Evolutionary conservation across 225 moss, liverwort and hornwort genomes (phyloP).

Genomic region (Polytrichum commune): DNA sequence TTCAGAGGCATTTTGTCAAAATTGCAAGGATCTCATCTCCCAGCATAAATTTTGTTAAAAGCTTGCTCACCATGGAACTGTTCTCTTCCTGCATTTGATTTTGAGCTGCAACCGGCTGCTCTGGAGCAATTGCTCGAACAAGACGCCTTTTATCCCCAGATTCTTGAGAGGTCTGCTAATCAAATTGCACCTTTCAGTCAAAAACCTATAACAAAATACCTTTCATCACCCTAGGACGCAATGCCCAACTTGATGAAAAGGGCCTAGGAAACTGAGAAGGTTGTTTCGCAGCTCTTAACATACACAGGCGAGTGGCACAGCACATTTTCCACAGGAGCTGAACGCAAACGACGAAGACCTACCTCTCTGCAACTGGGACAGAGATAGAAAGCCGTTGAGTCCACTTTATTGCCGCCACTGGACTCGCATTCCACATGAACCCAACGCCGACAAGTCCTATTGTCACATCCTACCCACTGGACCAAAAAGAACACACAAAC

Average conservation of each 20-base stretch:
- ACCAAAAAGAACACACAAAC: no score
- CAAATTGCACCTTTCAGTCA: no score
- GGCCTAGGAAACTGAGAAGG: no score
- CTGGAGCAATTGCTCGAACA: constrained; percentile 67
- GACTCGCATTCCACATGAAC: constrained; percentile 98
- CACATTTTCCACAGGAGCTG: not conserved
- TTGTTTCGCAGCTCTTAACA: no score
- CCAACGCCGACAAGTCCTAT: constrained; percentile 97
- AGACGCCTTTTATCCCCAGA: constrained; percentile 82
- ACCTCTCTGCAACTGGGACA: constrained; percentile 99
- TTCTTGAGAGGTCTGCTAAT: constrained; percentile 70
- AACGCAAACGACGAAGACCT: constrained; percentile 1
- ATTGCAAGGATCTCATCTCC: not conserved
- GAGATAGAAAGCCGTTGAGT: constrained; percentile 89
- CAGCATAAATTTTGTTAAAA: not conserved
- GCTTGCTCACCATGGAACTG: constrained; percentile 61
- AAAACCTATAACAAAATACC: not conserved
- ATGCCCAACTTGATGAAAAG: not conserved
- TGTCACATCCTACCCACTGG: constrained; percentile 99
- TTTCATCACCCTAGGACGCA: not conserved
- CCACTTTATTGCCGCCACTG: constrained; percentile 85
- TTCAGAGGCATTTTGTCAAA: not conserved
- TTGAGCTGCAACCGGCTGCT: constrained; percentile 43
- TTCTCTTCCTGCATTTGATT: constrained; percentile 60
- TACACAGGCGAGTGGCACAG: no score